phyloP scores from a whole-genome alignment of 2,329 filamentous ascomycete species.

The Tolypocladium amazonense region DNA sequence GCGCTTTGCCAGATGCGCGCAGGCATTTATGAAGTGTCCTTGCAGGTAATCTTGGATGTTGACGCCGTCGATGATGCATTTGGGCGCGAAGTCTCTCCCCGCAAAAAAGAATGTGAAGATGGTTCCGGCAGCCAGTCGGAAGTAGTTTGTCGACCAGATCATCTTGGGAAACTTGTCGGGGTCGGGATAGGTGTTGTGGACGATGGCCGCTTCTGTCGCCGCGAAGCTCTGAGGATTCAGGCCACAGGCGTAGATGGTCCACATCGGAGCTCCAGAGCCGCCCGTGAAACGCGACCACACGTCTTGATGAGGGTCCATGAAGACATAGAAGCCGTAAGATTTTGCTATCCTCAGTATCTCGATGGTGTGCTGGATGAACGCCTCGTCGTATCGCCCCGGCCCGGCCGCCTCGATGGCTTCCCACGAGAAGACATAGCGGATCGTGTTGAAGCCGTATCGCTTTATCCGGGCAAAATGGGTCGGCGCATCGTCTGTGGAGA shows the following conservation, averaged over 20 bases:
- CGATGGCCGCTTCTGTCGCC: conserved; percentile 80
- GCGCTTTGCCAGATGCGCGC: conserved; percentile 67
- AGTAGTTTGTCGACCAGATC: conserved; percentile 99
- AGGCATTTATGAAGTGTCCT: conserved; percentile 71
- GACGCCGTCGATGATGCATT: conserved; percentile 85
- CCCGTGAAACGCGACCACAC: conserved; percentile 95
- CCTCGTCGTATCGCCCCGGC: conserved; percentile 85
- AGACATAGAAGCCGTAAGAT: conserved; percentile 86
- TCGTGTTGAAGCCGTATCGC: conserved; percentile 89
- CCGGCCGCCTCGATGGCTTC: conserved; percentile 94
- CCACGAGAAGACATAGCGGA: conserved; percentile 97
- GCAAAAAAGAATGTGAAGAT: conserved; percentile 94
- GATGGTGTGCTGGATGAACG: conserved; percentile 87
- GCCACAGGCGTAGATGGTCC: conserved; percentile 92
- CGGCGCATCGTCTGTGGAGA: conserved; percentile 71
- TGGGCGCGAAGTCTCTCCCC: conserved; percentile 84
- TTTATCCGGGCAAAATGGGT: conserved; percentile 77
- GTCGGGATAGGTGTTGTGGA: conserved; percentile 87
- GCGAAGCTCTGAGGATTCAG: conserved; percentile 79
- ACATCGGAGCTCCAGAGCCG: conserved; percentile 91
- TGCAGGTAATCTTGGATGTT: conserved; percentile 97
- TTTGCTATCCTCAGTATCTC: conserved; percentile 74
- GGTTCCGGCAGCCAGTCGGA: conserved; percentile 72
- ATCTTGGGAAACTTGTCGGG: conserved; percentile 89
- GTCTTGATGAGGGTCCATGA: conserved; percentile 98